Base-by-base conservation (phyloP, 2,329 filamentous ascomycete species). In the Coniella vitis region DNA sequence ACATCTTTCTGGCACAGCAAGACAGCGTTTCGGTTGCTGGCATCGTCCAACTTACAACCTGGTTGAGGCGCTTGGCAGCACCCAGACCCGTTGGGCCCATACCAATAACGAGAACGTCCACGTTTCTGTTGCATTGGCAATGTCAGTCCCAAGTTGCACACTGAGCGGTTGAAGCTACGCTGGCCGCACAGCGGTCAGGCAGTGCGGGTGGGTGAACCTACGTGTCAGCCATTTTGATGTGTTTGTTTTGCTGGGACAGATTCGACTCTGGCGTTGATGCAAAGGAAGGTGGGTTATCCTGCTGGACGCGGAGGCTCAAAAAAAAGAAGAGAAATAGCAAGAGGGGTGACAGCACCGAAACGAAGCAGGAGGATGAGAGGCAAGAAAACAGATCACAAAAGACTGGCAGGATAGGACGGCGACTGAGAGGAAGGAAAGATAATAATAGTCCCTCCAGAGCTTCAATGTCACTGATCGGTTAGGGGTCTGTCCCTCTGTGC, bases 61-160 rank as follows among this genome's bases (percentile, higher is more conserved):
- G 93, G 72, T 97, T 86, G 58, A 98, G 81, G 67, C 93, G 88
- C 79, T 98, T 98, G 62, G 93, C 93, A 67, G 93, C 93, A 78
- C 93, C 93, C 61, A 97, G 82, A 72, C 93, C 93, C 65, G 93
- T 97, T 62, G 93, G 93, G 66, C 93, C 93, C 72, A 91, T 91
- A 66, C 93, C 93, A 75, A 97, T 96, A 70, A 98, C 84, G 66
- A 98, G 88, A 60, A 98, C 86, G 73, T 98, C 93, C 68, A 97
- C 89, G 64, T 89, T 84, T 69, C 90, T 94, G 69, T 13, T 51
- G 16, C 38, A 9, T 41, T 36, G 9, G 16, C 35, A 32, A 4
- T 13, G 38, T 41, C 14, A 43, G 46, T 29, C 21, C 9, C 29
- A 16, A 48, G 17, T 19, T 31, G 32, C 29, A 14, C 19, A 5